Conservation (phyloP, 495 filamentous ascomycete genomes). For the Penicillium flavigenum region DNA sequence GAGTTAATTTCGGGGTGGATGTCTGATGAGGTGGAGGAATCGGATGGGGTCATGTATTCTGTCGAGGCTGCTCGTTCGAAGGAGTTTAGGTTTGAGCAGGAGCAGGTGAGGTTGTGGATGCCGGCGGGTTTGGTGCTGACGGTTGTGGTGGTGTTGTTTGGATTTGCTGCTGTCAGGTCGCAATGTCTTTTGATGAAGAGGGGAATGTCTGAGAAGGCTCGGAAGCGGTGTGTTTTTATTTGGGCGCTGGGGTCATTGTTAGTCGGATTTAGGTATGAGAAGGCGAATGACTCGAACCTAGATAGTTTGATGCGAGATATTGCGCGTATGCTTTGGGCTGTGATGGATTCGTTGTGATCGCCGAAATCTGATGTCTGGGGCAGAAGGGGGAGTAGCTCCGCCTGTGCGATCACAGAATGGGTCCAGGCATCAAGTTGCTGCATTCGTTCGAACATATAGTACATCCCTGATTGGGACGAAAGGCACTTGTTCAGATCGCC, state of each 20-base stretch:
- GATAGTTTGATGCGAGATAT: constrained; percentile 60
- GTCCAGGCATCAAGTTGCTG: constrained; percentile 54
- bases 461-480: constrained; percentile 37
- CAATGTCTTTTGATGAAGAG: constrained; percentile 60
- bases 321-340: constrained; percentile 51
- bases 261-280: neutral
- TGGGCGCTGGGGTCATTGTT: constrained; percentile 45
- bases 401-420: constrained; percentile 47
- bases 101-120: constrained; percentile 35
- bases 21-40: constrained; percentile 39
- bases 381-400: constrained; percentile 42
- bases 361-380: constrained; percentile 42
- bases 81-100: constrained; percentile 35
- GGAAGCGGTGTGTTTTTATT: constrained; percentile 60
- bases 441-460: constrained; percentile 54
- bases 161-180: constrained; percentile 47
- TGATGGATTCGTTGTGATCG: constrained; percentile 44
- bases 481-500: constrained; percentile 51
- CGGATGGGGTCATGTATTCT: constrained; percentile 41
- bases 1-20: constrained; percentile 35
- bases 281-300: constrained; percentile 35
- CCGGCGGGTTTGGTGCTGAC: constrained; percentile 32
- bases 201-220: constrained; percentile 60
- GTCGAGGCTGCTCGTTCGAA: constrained; percentile 37
- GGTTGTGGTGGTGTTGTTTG: constrained; percentile 24